phyloP scores from a whole-genome alignment of 768 basidiomycete species.

The Fomitopsis serialis region DNA sequence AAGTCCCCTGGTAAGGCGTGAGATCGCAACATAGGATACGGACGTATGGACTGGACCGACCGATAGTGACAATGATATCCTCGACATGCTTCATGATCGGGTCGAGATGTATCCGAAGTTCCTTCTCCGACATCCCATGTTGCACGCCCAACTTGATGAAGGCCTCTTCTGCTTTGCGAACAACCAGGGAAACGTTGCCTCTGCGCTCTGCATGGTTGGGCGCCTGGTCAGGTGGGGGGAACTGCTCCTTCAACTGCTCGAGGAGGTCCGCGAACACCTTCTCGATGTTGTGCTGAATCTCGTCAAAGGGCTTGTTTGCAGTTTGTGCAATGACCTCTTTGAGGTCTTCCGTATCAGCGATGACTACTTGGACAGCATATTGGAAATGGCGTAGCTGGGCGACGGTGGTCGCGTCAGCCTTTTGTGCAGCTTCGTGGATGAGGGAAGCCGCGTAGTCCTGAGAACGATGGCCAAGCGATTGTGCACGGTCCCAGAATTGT shows the following conservation, averaged over 20 bases:
- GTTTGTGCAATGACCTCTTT: neutral
- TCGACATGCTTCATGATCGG: slow-evolving; percentile 19
- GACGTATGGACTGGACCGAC: too few species aligned
- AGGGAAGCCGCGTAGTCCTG: neutral
- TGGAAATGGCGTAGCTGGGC: neutral
- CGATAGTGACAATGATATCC: neutral
- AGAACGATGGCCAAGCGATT: neutral
- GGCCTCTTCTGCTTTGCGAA: slow-evolving; percentile 23
- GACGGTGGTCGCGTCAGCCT: neutral
- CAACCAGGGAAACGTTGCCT: slow-evolving; percentile 12
- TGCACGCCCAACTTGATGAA: slow-evolving; percentile 19
- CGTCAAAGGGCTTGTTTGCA: neutral
- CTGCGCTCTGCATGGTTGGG: slow-evolving; percentile 24
- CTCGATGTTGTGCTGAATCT: neutral
- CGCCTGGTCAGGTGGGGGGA: slow-evolving; percentile 27
- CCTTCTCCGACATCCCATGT: slow-evolving; percentile 22
- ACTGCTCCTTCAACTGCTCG: slow-evolving; percentile 19
- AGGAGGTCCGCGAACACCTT: slow-evolving; percentile 12
- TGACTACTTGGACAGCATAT: neutral
- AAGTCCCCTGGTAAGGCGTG: slow-evolving; percentile 25
- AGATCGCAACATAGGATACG: too few species aligned
- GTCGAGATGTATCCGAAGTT: slow-evolving; percentile 16
- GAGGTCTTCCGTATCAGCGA: neutral
- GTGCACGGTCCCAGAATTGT: neutral
- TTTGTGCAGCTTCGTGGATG: neutral